Base-by-base conservation (phyloP, 768 basidiomycete species). In the Wakefieldia striispora region DNA sequence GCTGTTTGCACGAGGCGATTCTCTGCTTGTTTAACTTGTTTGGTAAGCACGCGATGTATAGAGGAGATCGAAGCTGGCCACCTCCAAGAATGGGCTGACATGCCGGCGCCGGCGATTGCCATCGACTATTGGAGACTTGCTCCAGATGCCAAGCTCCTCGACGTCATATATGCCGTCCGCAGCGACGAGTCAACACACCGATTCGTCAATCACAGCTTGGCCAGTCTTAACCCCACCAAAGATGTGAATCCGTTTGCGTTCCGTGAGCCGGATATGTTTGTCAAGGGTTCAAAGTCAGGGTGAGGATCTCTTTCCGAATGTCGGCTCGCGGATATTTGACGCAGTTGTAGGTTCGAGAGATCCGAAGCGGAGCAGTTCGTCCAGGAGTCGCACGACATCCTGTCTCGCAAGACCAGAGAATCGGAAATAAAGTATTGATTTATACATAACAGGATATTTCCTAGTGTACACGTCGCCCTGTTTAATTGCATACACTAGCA, bases 191-290 rank as follows among this genome's bases (percentile, higher is more conserved):
- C 88, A 1, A 93, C 89, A 1, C 95, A 98, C 62, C 78, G 92
- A 43, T 97, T 97, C 61, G 92, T 95, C 55, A 98, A 98, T 69
- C 95, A 98, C 72, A 91, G 88, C 50, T 75, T 98, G 31, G 95
- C 94, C 4, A 94, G 93, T 70, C 75, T 99, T 43, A 72, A 91
- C 55, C 74, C 76, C 26, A 65, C 77, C 29, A 81, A 79, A 31
- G 95, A 97, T 66, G 82, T 91, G 58, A 97, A 95, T 62, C 92
- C 91, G 0, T 93, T 94, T 58, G 89, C 92, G 14, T 70, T 97
- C 23, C 81, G 84, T 20, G 95, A 98, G 62, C 92, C 95, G 13
- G 80, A 87, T 54, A 95, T 95, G 81, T 75, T 80, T 58, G 72
- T 83, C 40, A 92, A 94, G 65, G 95, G 95, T 12, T 77, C 72